Conservation (phyloP, 1,284 basidiomycete genomes). For the Prillingera fragicola region DNA sequence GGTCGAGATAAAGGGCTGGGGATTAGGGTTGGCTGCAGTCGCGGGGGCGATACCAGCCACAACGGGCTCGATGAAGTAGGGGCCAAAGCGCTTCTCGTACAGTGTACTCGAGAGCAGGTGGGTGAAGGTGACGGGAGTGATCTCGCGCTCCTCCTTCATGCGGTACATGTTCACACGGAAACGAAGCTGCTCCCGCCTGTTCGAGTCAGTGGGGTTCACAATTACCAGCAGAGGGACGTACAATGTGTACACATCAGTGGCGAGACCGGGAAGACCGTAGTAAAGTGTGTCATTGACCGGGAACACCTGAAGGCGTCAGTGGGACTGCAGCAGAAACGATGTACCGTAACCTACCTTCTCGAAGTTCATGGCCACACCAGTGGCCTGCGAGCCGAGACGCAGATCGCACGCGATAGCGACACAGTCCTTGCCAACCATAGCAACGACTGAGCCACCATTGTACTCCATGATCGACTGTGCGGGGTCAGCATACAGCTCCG, state of each 20-base stretch:
- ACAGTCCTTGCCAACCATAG: slow-evolving; percentile 98
- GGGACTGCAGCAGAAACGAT: no score
- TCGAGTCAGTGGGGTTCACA: neutral
- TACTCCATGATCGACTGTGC: slow-evolving; percentile 43
- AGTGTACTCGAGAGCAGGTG: slow-evolving; percentile 95
- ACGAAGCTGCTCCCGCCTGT: slow-evolving; percentile 77
- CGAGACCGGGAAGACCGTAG: slow-evolving; percentile 87
- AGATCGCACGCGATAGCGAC: slow-evolving; percentile 97
- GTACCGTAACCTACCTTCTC: slow-evolving; percentile 73
- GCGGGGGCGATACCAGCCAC: slow-evolving; percentile 76
- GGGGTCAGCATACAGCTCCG: no score
- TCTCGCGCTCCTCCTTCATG: slow-evolving; percentile 98
- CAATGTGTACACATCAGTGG: slow-evolving; percentile 88
- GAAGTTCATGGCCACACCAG: slow-evolving; percentile 86
- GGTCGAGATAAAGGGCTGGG: slow-evolving; percentile 91
- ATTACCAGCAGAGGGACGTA: slow-evolving; percentile 47
- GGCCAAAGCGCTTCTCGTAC: slow-evolving; percentile 93
- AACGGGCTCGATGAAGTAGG: slow-evolving; percentile 96
- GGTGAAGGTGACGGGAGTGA: slow-evolving; percentile 93
- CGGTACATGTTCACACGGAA: slow-evolving; percentile 98
- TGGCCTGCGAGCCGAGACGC: slow-evolving; percentile 79
- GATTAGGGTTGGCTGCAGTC: slow-evolving; percentile 58
- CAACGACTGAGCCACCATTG: slow-evolving; percentile 80
- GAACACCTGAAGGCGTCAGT: no score
- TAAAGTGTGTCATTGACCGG: slow-evolving; percentile 89